Evolutionary conservation across 768 basidiomycete species (phyloP).

Genomic region (Sarcomyxa edulis): DNA sequence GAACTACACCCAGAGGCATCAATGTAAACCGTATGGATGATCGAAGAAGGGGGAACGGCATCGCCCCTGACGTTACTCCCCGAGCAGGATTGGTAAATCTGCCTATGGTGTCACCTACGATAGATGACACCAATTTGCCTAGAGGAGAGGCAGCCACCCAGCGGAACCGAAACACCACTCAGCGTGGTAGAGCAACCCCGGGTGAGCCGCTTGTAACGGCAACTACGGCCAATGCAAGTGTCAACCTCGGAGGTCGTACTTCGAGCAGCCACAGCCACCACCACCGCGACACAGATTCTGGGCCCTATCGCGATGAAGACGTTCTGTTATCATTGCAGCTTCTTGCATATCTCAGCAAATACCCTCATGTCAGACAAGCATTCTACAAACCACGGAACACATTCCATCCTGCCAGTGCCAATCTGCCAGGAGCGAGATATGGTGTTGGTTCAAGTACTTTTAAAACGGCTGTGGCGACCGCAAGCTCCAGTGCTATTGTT

Average conservation of each 20-base stretch:
- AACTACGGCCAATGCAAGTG: background rate
- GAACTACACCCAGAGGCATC: constrained; percentile 18
- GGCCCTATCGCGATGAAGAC: constrained; percentile 91
- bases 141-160: constrained; percentile 1
- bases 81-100: constrained; percentile 55
- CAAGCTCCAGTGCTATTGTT: constrained; percentile 9
- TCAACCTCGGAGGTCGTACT: constrained; percentile 9
- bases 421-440: constrained; percentile 25
- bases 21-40: constrained; percentile 13
- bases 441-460: constrained; percentile 7
- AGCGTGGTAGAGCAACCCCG: too few relatives aligned
- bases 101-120: constrained; percentile 26
- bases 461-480: constrained; percentile 2
- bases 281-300: constrained; percentile 28
- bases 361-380: constrained; percentile 93
- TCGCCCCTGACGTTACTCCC: constrained; percentile 56
- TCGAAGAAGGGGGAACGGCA: constrained; percentile 23
- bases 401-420: constrained; percentile 73
- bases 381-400: constrained; percentile 86
- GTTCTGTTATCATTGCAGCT: constrained; percentile 88
- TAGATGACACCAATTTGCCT: background rate
- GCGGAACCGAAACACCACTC: too few relatives aligned
- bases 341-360: constrained; percentile 94
- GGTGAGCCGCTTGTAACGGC: too few relatives aligned
- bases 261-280: constrained; percentile 29